Evolutionary conservation across 2,329 filamentous ascomycete species (phyloP).

Genomic region (Phaeosphaeria sp.): DNA sequence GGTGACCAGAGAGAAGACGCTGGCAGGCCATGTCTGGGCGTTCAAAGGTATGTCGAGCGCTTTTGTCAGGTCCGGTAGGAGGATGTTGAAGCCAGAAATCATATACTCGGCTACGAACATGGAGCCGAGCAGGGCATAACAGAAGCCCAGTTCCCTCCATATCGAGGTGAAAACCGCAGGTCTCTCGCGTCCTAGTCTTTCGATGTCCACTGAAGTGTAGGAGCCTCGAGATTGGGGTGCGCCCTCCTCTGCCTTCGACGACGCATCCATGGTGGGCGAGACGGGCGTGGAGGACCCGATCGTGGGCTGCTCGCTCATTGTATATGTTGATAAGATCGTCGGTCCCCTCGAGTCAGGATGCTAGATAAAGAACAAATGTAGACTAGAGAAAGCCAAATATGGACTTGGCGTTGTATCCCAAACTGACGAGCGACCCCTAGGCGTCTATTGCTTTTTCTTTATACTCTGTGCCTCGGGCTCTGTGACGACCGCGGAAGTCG

Average conservation of each 20-base stretch:
- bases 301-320: background rate
- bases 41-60: slow-evolving; percentile 72
- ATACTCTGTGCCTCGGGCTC: slow-evolving; percentile 10
- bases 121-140: slow-evolving; percentile 67
- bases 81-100: slow-evolving; percentile 74
- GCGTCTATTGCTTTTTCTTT: slow-evolving; percentile 18
- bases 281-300: slow-evolving; percentile 2
- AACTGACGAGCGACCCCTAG: background rate
- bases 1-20: slow-evolving; percentile 47
- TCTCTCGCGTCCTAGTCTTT: slow-evolving; percentile 68
- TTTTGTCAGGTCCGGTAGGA: slow-evolving; percentile 69
- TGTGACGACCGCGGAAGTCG: slow-evolving; percentile 15
- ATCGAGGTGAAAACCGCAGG: slow-evolving; percentile 62
- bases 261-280: background rate
- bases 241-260: slow-evolving; percentile 21
- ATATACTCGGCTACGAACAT: slow-evolving; percentile 76
- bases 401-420: background rate
- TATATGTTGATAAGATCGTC: slow-evolving; percentile 1
- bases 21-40: slow-evolving; percentile 58
- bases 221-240: slow-evolving; percentile 13
- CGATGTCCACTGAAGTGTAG: slow-evolving; percentile 52
- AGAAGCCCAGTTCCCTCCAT: slow-evolving; percentile 67
- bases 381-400: slow-evolving; percentile 1
- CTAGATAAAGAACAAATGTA: background rate
- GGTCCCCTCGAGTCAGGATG: background rate